These are phyloP conservation scores for Penicillium crystallinum DNA, from an alignment of 495 filamentous ascomycete genomes.

Conservation along the genomic window DNA sequence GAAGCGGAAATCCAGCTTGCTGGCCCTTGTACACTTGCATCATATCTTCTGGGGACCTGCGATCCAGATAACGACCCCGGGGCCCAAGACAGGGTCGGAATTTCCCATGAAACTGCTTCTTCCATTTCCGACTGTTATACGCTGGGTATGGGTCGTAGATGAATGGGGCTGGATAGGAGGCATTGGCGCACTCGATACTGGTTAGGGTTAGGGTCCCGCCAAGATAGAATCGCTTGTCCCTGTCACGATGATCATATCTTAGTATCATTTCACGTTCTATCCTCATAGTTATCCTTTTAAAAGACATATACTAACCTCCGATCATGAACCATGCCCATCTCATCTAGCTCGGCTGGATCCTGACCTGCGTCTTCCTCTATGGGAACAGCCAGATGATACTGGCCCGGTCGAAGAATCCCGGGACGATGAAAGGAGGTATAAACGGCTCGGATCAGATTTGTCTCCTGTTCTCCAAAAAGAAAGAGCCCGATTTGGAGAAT, in stretches of 20 bases:
- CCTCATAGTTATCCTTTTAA: no score
- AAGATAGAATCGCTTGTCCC: conserved; percentile 21
- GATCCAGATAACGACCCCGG: conserved; percentile 39
- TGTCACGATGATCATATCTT: not conserved
- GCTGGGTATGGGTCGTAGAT: conserved; percentile 49
- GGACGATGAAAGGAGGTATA: not conserved
- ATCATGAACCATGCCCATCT: conserved; percentile 12
- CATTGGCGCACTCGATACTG: conserved; percentile 2
- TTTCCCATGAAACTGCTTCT: conserved; percentile 33
- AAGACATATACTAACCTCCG: conserved; percentile 9
- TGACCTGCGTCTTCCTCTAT: conserved; percentile 4
- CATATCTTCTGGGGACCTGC: conserved; percentile 40
- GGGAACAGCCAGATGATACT: conserved; percentile 8
- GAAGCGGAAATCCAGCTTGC: conserved; percentile 33
- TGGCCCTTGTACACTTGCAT: conserved; percentile 40
- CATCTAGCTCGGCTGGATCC: conserved; percentile 15
- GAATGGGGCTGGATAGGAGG: conserved; percentile 17
- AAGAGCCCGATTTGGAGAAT: conserved; percentile 5
- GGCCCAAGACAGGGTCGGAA: conserved; percentile 44
- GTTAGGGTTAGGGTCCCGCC: conserved; percentile 28
- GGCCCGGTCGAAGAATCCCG: conserved; percentile 15
- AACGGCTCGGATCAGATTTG: not conserved
- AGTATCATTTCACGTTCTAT: not conserved
- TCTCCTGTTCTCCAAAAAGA: conserved; percentile 1
- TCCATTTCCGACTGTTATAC: conserved; percentile 46